phyloP scores from a whole-genome alignment of 495 filamentous ascomycete species.

The Penicillium tannophilum region DNA sequence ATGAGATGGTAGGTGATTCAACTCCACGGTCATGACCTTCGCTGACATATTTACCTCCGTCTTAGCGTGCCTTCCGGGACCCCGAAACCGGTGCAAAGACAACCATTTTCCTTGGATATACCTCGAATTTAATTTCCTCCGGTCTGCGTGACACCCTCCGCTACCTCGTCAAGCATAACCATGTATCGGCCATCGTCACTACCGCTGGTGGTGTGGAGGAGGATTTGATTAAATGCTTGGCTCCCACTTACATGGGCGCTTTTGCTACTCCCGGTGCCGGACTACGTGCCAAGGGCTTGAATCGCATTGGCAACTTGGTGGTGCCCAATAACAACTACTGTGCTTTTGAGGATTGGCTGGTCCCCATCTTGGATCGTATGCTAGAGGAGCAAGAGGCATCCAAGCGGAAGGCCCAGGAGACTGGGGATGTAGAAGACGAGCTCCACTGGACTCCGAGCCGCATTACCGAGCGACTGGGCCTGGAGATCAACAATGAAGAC shows the following conservation, averaged over 20 bases:
- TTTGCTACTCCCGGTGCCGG: slow-evolving; percentile 75
- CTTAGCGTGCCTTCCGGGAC: slow-evolving; percentile 72
- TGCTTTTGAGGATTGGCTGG: slow-evolving; percentile 94
- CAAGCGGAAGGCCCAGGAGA: slow-evolving; percentile 44
- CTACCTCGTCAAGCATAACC: slow-evolving; percentile 86
- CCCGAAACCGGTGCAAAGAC: slow-evolving; percentile 71
- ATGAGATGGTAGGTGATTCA: slow-evolving; percentile 74
- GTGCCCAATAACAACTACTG: slow-evolving; percentile 98
- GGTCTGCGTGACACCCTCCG: slow-evolving; percentile 89
- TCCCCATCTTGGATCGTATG: slow-evolving; percentile 89
- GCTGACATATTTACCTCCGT: neutral
- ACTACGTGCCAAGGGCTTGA: slow-evolving; percentile 80
- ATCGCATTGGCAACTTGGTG: slow-evolving; percentile 94
- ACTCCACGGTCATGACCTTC: neutral
- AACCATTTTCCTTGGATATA: slow-evolving; percentile 96
- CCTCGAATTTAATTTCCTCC: slow-evolving; percentile 94
- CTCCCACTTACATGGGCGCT: slow-evolving; percentile 85
- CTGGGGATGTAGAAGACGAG: slow-evolving; percentile 62
- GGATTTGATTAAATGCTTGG: slow-evolving; percentile 97
- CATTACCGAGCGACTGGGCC: slow-evolving; percentile 81
- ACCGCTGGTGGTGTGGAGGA: slow-evolving; percentile 98
- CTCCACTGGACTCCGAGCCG: slow-evolving; percentile 89
- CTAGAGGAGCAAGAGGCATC: slow-evolving; percentile 87
- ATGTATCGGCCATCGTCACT: slow-evolving; percentile 90
- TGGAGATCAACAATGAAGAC: slow-evolving; percentile 86